Percentiles rank a stretch among this genome's conserved stretches.
phyloP scores from a whole-genome alignment of 2,329 filamentous ascomycete species.

The Curvularia hawaiiensis region DNA sequence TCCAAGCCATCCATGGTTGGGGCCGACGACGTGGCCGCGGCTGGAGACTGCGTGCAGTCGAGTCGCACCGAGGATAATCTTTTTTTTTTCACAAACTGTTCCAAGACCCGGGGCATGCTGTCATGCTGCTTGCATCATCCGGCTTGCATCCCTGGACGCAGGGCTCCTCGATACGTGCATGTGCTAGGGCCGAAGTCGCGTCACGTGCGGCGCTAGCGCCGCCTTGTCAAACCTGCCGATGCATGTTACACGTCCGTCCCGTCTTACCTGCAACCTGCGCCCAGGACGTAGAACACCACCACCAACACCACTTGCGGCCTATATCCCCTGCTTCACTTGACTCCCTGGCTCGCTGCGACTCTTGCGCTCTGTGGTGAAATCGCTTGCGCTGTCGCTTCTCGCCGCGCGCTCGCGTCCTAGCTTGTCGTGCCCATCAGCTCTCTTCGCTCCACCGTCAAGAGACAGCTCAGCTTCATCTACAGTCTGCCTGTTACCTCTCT shows the following conservation, averaged over 20 bases:
- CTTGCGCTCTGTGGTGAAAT: slow-evolving; percentile 23
- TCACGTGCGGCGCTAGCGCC: slow-evolving; percentile 25
- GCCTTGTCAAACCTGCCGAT: slow-evolving; percentile 22
- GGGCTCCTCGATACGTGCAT: not conserved
- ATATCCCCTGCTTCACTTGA: slow-evolving; percentile 27
- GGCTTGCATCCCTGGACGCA: not conserved
- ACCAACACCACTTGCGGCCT: slow-evolving; percentile 20
- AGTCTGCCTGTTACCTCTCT: slow-evolving; percentile 33
- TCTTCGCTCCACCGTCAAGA: slow-evolving; percentile 26
- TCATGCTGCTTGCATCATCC: not conserved
- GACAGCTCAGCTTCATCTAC: slow-evolving; percentile 32
- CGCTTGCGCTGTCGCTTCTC: slow-evolving; percentile 26
- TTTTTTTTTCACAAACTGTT: not conserved
- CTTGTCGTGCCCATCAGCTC: slow-evolving; percentile 27
- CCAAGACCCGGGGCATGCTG: not conserved
- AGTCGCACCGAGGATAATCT: not conserved
- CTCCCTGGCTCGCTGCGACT: slow-evolving; percentile 28
- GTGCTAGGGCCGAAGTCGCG: not conserved
- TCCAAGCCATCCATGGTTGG: not conserved
- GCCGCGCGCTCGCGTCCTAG: slow-evolving; percentile 32
- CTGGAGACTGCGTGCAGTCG: not conserved
- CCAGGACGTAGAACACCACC: slow-evolving; percentile 30
- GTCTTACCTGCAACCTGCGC: slow-evolving; percentile 27
- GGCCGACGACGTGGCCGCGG: not conserved
- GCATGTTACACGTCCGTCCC: slow-evolving; percentile 10